Percentiles rank a stretch among this genome's conserved stretches.
Evolutionary conservation across 331 rosid species (phyloP).

Genomic region (Rhamnella rubrinervis): DNA sequence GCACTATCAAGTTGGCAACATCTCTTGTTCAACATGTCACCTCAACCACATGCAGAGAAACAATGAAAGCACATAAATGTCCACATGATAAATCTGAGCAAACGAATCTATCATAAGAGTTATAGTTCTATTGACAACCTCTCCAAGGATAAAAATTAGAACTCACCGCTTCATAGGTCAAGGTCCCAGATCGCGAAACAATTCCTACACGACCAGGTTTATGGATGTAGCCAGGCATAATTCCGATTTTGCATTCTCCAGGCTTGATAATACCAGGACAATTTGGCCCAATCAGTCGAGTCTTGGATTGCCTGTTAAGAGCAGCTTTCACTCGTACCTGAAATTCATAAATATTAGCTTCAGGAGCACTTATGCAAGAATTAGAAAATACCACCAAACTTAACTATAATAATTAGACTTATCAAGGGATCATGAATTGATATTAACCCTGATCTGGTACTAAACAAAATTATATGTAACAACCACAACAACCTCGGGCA

Average conservation of each 20-base stretch:
- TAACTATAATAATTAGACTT: slow-evolving; percentile 4
- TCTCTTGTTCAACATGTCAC: neutral
- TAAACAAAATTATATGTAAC: neutral
- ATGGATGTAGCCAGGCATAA: slow-evolving; percentile 98
- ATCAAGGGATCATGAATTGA: neutral
- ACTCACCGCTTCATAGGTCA: slow-evolving; percentile 99
- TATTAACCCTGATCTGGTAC: neutral
- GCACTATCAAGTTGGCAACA: too few relatives aligned
- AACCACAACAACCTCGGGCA: neutral
- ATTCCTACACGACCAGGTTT: slow-evolving; percentile 98
- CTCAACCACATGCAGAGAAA: too few relatives aligned
- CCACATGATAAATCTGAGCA: neutral
- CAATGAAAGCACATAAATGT: too few relatives aligned
- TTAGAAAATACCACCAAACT: slow-evolving; percentile 8
- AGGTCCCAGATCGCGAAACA: slow-evolving; percentile 99
- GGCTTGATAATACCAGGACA: slow-evolving; percentile 99
- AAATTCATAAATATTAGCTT: slow-evolving; percentile 23
- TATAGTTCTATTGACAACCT: neutral
- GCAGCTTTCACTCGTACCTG: slow-evolving; percentile 97
- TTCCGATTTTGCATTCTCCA: slow-evolving; percentile 99
- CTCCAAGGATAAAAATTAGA: slow-evolving; percentile 11
- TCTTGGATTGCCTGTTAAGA: slow-evolving; percentile 78
- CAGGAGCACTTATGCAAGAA: slow-evolving; percentile 20
- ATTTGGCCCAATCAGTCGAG: slow-evolving; percentile 97
- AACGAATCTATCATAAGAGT: neutral